These are phyloP conservation scores for Senna tora DNA, from an alignment of 306 rosid genomes.

Conservation along the genomic window DNA sequence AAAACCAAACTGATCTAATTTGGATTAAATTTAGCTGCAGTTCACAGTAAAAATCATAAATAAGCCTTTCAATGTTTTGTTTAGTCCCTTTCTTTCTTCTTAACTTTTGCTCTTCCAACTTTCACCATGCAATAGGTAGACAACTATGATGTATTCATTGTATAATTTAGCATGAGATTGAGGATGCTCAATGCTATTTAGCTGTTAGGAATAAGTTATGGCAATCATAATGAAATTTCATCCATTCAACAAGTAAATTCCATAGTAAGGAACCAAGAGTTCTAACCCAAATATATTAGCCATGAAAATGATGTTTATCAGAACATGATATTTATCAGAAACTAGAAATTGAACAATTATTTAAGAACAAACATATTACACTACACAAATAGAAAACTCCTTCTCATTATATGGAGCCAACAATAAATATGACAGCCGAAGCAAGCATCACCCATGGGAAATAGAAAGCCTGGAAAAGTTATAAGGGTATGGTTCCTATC, in stretches of 20 bases:
- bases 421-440: conserved; percentile 64
- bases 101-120: neutral
- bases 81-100: neutral
- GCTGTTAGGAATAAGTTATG: neutral
- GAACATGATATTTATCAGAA: conserved; percentile 9
- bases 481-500: conserved; percentile 19
- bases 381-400: no score
- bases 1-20: neutral
- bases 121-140: neutral
- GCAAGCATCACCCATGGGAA: conserved; percentile 98
- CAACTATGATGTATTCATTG: neutral
- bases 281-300: neutral
- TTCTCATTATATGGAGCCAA: no score
- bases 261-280: neutral
- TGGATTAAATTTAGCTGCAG: neutral
- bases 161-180: neutral
- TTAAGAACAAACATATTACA: conserved; percentile 15
- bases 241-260: neutral
- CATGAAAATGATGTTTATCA: no score
- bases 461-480: conserved; percentile 82
- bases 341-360: conserved; percentile 15
- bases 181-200: neutral
- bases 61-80: neutral
- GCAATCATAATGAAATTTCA: neutral
- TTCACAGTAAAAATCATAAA: neutral